These are phyloP conservation scores for Mucor velutinosus DNA, from an alignment of 371 early-diverging fungal species.

Conservation along the genomic window DNA sequence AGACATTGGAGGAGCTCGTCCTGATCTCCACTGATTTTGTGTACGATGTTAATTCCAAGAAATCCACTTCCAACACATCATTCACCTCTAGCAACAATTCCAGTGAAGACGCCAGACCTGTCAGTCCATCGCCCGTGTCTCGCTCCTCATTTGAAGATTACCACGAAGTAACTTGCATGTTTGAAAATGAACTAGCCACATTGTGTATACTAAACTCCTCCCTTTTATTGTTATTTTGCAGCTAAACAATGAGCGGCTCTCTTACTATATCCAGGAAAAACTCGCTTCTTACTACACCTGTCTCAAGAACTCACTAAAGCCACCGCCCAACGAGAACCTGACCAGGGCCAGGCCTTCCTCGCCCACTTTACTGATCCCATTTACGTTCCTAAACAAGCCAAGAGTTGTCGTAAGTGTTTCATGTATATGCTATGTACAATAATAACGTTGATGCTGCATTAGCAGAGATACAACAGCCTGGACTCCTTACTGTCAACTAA, in stretches of 20 bases:
- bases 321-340: constrained; percentile 8
- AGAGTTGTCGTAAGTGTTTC: constrained; percentile 23
- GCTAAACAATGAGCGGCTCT: constrained; percentile 26
- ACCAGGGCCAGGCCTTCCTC: constrained; percentile 15
- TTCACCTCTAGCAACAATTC: not conserved
- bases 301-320: constrained; percentile 19
- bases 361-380: constrained; percentile 19
- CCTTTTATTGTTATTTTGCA: not conserved
- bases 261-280: constrained; percentile 35
- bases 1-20: constrained; percentile 19
- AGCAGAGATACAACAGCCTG: constrained; percentile 29
- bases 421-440: not conserved
- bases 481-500: constrained; percentile 25
- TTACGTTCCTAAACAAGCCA: constrained; percentile 30
- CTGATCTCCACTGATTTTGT: constrained; percentile 15
- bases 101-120: not conserved
- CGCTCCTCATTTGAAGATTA: constrained; percentile 17
- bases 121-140: constrained; percentile 2
- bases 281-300: constrained; percentile 25
- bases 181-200: not conserved
- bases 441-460: not conserved
- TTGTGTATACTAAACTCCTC: not conserved
- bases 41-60: constrained; percentile 14
- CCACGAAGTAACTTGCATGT: constrained; percentile 9
- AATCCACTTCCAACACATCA: not conserved